Conservation (phyloP, 441 rosid genomes). For the Isatis lusitanica region DNA sequence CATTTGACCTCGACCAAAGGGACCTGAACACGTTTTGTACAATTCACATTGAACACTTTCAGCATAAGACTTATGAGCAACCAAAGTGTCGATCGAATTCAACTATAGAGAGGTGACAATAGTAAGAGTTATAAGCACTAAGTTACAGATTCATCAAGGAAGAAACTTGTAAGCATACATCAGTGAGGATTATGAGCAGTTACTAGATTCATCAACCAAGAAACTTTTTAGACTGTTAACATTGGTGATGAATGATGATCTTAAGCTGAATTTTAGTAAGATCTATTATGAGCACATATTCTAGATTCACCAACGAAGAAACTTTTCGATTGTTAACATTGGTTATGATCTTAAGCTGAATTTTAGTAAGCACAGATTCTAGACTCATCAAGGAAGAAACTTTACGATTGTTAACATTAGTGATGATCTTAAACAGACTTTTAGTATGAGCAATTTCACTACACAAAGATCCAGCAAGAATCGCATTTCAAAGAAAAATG, state of each 20-base stretch:
- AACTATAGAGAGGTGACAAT: neutral
- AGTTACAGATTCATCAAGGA: neutral
- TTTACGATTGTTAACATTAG: neutral
- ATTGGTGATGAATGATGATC: neutral
- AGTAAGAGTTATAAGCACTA: neutral
- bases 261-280: too few relatives aligned
- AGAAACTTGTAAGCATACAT: neutral
- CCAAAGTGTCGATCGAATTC: neutral
- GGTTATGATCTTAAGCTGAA: neutral
- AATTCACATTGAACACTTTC: neutral
- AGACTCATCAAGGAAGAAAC: too few relatives aligned
- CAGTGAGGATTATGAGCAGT: neutral
- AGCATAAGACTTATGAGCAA: neutral
- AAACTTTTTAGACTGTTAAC: neutral
- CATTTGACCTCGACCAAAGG: slow-evolving; percentile 93
- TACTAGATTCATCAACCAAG: neutral
- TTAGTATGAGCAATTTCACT: neutral
- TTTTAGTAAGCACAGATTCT: too few relatives aligned
- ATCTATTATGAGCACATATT: too few relatives aligned
- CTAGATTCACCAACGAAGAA: neutral
- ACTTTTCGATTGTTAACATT: neutral
- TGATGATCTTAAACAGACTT: neutral
- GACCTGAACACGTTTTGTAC: slow-evolving; percentile 45
- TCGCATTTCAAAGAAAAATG: neutral
- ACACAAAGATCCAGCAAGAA: neutral